Conservation (phyloP, 495 filamentous ascomycete genomes). For the Cercophora scortea region DNA sequence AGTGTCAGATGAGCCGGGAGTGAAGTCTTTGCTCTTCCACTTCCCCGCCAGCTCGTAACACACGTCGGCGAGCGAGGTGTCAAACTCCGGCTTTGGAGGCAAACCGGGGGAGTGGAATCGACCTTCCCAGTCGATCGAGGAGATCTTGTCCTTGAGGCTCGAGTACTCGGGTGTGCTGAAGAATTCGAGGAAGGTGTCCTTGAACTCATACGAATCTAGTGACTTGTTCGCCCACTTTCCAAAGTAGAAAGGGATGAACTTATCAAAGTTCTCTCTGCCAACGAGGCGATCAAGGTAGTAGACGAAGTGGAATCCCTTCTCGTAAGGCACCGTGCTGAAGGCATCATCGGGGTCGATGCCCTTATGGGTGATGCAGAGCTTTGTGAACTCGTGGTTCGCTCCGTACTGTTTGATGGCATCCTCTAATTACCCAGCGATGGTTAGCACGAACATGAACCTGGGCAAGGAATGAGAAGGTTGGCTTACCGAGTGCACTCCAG, state of each 20-base stretch:
- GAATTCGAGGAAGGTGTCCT: slow-evolving; percentile 75
- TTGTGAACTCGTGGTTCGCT: slow-evolving; percentile 82
- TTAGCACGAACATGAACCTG: too few relatives aligned
- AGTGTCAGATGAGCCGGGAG: slow-evolving; percentile 61
- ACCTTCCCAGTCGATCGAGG: slow-evolving; percentile 74
- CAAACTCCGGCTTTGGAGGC: slow-evolving; percentile 83
- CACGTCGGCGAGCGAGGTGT: slow-evolving; percentile 77
- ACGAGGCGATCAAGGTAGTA: slow-evolving; percentile 79
- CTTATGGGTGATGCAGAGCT: slow-evolving; percentile 76
- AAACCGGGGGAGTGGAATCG: slow-evolving; percentile 81
- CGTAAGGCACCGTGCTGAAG: slow-evolving; percentile 80
- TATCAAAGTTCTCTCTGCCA: slow-evolving; percentile 80
- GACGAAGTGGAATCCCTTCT: slow-evolving; percentile 55
- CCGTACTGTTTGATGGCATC: slow-evolving; percentile 74
- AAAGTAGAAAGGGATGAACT: slow-evolving; percentile 94
- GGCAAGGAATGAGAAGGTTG: background rate
- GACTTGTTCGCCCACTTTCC: slow-evolving; percentile 70
- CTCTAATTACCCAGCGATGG: slow-evolving; percentile 16
- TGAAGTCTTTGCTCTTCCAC: slow-evolving; percentile 62
- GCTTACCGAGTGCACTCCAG: slow-evolving; percentile 53
- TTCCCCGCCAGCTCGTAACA: slow-evolving; percentile 75
- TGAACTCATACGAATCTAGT: slow-evolving; percentile 89
- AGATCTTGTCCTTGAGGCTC: slow-evolving; percentile 56
- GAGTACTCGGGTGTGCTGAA: slow-evolving; percentile 57
- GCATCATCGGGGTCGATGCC: slow-evolving; percentile 93